Percentiles rank a stretch among this genome's conserved stretches.
Evolutionary conservation across 2,329 filamentous ascomycete species (phyloP).

Genomic region (Curvularia sp.): DNA sequence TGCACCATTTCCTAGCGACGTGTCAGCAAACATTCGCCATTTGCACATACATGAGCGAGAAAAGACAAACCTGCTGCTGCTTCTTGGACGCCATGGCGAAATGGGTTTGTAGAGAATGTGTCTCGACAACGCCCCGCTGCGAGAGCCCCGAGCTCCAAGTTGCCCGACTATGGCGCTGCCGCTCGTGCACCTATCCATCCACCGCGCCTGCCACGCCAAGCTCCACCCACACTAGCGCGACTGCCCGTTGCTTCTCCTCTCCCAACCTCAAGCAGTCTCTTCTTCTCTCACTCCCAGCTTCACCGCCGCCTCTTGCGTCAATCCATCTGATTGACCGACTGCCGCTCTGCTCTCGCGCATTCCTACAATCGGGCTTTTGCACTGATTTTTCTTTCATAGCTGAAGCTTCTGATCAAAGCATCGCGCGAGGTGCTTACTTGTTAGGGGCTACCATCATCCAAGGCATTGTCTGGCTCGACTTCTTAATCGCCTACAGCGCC

Average conservation of each 20-base stretch:
- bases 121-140: slow-evolving; percentile 26
- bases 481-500: background rate
- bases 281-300: slow-evolving; percentile 24
- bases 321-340: background rate
- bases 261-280: slow-evolving; percentile 27
- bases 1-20: slow-evolving; percentile 91
- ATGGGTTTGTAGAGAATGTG: slow-evolving; percentile 8
- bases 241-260: slow-evolving; percentile 28
- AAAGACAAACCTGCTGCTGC: slow-evolving; percentile 53
- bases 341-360: background rate
- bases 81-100: slow-evolving; percentile 55
- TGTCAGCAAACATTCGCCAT: slow-evolving; percentile 30
- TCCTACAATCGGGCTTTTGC: background rate
- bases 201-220: slow-evolving; percentile 33
- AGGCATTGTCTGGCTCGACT: background rate
- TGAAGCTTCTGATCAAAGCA: slow-evolving; percentile 1
- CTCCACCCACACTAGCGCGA: slow-evolving; percentile 19
- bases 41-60: background rate
- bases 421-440: background rate
- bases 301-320: background rate
- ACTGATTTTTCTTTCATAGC: background rate
- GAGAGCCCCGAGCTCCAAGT: slow-evolving; percentile 20
- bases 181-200: slow-evolving; percentile 12
- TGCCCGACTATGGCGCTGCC: slow-evolving; percentile 12
- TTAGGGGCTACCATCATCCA: background rate